Percentiles rank a stretch among this genome's conserved stretches.
phyloP scores from a whole-genome alignment of 306 rosid genomes.

The Neltuma alba region DNA sequence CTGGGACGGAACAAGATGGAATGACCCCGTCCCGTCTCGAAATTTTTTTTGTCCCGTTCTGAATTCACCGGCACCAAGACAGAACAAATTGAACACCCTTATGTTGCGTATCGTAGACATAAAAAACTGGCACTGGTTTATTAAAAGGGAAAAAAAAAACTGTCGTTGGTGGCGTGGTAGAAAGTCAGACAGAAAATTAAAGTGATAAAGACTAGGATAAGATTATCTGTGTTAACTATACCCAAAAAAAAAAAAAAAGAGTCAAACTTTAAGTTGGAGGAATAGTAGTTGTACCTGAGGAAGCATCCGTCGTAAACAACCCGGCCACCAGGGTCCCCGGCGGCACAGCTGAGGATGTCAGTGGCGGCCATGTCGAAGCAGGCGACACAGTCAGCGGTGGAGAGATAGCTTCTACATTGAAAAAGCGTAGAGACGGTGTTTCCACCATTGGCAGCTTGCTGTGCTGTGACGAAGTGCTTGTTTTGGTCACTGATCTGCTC shows the following conservation, averaged over 20 bases:
- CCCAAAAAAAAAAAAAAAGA: background rate
- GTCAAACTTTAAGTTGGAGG: background rate
- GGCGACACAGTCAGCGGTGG: slow-evolving; percentile 46
- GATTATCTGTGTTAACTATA: background rate
- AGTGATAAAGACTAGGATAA: too few species aligned
- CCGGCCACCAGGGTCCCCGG: slow-evolving; percentile 56
- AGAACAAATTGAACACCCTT: too few species aligned
- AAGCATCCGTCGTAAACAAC: slow-evolving; percentile 68
- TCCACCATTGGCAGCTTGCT: slow-evolving; percentile 38
- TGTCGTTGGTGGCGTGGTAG: too few species aligned
- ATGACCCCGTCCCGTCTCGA: too few species aligned
- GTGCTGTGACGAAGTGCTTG: slow-evolving; percentile 52
- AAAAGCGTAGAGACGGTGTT: slow-evolving; percentile 42
- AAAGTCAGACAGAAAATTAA: too few species aligned
- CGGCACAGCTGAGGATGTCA: slow-evolving; percentile 56
- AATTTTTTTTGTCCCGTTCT: too few species aligned
- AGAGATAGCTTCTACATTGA: slow-evolving; percentile 65
- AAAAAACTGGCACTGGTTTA: too few species aligned
- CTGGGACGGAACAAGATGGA: too few species aligned
- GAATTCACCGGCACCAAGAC: too few species aligned
- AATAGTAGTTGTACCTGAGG: slow-evolving; percentile 49
- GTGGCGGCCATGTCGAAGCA: slow-evolving; percentile 50
- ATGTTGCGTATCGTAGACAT: too few species aligned
- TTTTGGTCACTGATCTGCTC: slow-evolving; percentile 34
- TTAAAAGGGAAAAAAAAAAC: too few species aligned